phyloP scores from a whole-genome alignment of 2,329 filamentous ascomycete genomes.

The Fusarium equiseti region DNA sequence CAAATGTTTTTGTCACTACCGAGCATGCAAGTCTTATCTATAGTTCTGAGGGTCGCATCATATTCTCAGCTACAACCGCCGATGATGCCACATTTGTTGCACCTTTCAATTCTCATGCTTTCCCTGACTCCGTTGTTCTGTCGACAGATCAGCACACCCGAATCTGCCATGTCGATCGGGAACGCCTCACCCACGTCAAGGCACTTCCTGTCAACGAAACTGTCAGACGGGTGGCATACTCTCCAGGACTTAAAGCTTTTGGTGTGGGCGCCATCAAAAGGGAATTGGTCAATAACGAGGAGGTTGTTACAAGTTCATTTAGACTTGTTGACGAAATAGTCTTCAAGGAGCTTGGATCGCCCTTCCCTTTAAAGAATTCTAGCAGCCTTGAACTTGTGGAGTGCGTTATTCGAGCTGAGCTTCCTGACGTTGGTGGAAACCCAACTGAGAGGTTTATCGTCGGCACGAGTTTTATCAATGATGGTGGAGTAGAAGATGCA shows the following conservation, averaged over 20 bases:
- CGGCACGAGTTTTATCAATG: slow-evolving; percentile 82
- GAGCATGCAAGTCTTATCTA: slow-evolving; percentile 97
- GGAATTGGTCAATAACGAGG: slow-evolving; percentile 76
- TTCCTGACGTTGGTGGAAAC: slow-evolving; percentile 69
- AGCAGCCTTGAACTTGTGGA: slow-evolving; percentile 80
- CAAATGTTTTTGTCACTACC: slow-evolving; percentile 90
- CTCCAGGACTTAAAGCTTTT: slow-evolving; percentile 81
- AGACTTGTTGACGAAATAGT: slow-evolving; percentile 90
- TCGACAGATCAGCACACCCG: slow-evolving; percentile 82
- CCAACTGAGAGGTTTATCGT: slow-evolving; percentile 85
- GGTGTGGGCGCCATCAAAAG: slow-evolving; percentile 88
- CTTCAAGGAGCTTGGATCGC: slow-evolving; percentile 80
- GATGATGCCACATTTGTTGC: slow-evolving; percentile 86
- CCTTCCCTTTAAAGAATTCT: slow-evolving; percentile 68
- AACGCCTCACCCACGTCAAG: slow-evolving; percentile 89
- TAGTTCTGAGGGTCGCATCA: slow-evolving; percentile 84
- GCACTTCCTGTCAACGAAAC: slow-evolving; percentile 83
- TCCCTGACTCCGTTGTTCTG: slow-evolving; percentile 82
- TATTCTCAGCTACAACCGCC: slow-evolving; percentile 94
- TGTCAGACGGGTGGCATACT: slow-evolving; percentile 88
- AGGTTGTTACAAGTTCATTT: slow-evolving; percentile 83
- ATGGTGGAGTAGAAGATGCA: slow-evolving; percentile 64
- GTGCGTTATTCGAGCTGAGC: slow-evolving; percentile 80
- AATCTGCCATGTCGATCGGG: slow-evolving; percentile 83
- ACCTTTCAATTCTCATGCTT: slow-evolving; percentile 84